Base-by-base conservation (phyloP, 2,329 filamentous ascomycete genomes). In the Talaromyces sp. region DNA sequence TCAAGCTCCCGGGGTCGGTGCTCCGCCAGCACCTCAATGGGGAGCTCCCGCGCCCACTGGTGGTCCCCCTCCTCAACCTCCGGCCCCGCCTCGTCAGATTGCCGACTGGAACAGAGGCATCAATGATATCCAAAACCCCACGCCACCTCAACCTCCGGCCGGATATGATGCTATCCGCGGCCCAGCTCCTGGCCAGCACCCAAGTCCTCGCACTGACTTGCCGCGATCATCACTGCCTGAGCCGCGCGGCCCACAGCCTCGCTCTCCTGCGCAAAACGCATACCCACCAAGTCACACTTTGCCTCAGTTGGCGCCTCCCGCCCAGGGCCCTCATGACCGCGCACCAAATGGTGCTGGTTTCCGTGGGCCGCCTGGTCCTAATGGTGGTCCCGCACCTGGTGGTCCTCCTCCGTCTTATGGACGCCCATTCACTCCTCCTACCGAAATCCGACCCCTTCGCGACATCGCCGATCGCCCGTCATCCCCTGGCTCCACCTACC, bases 401-500 rank as follows among this genome's bases (percentile, higher is more conserved):
- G 85, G 81, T n/a, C 79, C 83, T 53, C 77, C 91, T 67, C 88
- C 90, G 67, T 85, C 88, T 19, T 96, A 93, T 77, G 86, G 88
- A 60, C 81, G 84, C 61, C 85, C 87, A 31, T 86, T 86, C 68
- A 95, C 90, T 72, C 90, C 92, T 62, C 85, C 90, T n/a, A 85
- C 89, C 56, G 93, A 97, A 65, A 87, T 92, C 53, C 86, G 92
- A 57, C 88, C 89, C 1, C 83, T 94, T 64, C 85, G 93, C 65
- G 92, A 96, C 65, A 50, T 62, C 46, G 31, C 52, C 24, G 91
- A 88, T 70, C 87, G 90, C 62, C 89, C 92, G 76, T 85, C 90
- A n/a, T 97, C 93, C n/a, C 92, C 92, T 61, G 92, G 92, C 69
- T 89, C 91, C 43, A 87, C 86, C 8, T 96, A 94, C 69, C 87